Conservation (phyloP, 2,329 filamentous ascomycete species). For the Paraconiothyrium brasiliense region DNA sequence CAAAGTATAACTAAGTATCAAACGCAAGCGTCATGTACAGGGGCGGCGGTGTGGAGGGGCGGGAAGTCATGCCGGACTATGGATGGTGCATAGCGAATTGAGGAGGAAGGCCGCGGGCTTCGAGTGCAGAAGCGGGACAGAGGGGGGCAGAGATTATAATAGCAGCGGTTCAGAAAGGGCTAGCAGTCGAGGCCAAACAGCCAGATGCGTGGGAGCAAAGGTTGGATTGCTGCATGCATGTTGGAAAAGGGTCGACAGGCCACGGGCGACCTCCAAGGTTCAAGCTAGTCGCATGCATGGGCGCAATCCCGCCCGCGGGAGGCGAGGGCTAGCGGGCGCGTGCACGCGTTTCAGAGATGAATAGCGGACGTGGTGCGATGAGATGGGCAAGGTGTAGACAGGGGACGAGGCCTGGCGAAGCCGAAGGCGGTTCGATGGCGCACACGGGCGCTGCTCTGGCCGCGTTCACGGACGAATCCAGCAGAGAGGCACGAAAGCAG, state of each 20-base stretch:
- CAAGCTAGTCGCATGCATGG: constrained; percentile 7
- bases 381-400: constrained; percentile 11
- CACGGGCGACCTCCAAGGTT: constrained; percentile 20
- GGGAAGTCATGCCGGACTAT: constrained; percentile 21
- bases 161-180: constrained; percentile 18
- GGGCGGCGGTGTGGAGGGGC: constrained; percentile 21
- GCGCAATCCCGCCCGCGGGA: constrained; percentile 18
- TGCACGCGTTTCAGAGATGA: constrained; percentile 33
- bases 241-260: constrained; percentile 28
- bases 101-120: constrained; percentile 24
- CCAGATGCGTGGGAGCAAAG: constrained; percentile 10
- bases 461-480: constrained; percentile 3
- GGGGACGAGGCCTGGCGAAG: constrained; percentile 6
- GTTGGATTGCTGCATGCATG: constrained; percentile 28
- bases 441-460: neutral
- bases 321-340: constrained; percentile 27
- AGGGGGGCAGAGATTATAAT: constrained; percentile 29
- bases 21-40: constrained; percentile 34
- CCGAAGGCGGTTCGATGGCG: constrained; percentile 6
- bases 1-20: constrained; percentile 41
- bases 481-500: neutral
- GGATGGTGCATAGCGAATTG: constrained; percentile 37
- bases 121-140: constrained; percentile 19
- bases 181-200: constrained; percentile 17
- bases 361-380: constrained; percentile 14